Conservation (phyloP, 257 asterid genomes). For the Solanum megistacrolobum region DNA sequence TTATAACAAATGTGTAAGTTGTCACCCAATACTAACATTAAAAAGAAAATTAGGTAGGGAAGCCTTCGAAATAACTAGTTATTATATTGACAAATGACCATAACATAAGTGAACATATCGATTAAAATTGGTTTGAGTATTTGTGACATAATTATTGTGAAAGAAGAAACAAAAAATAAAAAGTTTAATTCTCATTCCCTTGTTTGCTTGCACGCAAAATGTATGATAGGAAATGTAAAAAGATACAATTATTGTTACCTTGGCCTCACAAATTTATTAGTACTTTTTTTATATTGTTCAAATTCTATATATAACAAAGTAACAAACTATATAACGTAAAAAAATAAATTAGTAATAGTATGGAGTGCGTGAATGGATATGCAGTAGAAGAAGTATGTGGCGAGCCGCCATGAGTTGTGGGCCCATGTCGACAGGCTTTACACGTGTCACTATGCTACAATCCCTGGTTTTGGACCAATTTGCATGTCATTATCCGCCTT, state of each 20-base stretch:
- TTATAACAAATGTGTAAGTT: too few relatives aligned
- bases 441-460: constrained; percentile 3
- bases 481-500: constrained; percentile 11
- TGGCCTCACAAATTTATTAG: not conserved
- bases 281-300: not conserved
- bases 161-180: not conserved
- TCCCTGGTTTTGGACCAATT: constrained; percentile 15
- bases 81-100: not conserved
- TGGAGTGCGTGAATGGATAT: constrained; percentile 5
- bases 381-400: constrained; percentile 12
- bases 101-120: not conserved
- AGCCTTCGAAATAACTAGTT: not conserved
- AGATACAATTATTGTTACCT: not conserved
- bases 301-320: too few relatives aligned
- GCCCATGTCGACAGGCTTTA: not conserved
- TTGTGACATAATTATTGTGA: not conserved
- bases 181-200: not conserved
- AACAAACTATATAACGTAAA: too few relatives aligned
- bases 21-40: too few relatives aligned
- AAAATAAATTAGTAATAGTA: too few relatives aligned
- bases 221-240: not conserved
- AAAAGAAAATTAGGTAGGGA: too few relatives aligned
- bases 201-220: not conserved
- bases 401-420: constrained; percentile 16
- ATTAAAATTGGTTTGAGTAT: not conserved